Percentiles rank a stretch among this genome's conserved stretches.
phyloP scores from a whole-genome alignment of 306 rosid species.

The Cucurbita maxima region DNA sequence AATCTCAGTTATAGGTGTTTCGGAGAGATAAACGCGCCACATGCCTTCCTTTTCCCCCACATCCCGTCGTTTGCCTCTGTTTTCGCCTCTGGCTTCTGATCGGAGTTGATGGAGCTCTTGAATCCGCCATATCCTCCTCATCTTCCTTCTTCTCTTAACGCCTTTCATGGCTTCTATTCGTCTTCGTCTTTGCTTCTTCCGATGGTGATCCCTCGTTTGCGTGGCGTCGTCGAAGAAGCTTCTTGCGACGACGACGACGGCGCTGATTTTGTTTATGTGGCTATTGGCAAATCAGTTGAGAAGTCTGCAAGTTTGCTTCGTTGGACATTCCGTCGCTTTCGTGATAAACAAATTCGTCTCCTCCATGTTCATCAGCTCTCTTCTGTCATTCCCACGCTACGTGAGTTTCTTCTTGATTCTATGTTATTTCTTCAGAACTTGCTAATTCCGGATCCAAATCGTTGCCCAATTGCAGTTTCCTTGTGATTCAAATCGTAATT shows the following conservation, averaged over 20 bases:
- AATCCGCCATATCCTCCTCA: constrained; percentile 29
- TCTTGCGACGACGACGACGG: not conserved
- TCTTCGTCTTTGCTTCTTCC: constrained; percentile 14
- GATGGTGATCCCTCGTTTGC: constrained; percentile 11
- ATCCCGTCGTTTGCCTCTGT: not conserved
- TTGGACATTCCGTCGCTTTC: constrained; percentile 44
- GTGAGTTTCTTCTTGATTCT: constrained; percentile 18
- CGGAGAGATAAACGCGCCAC: not conserved
- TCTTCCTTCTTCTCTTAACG: not conserved
- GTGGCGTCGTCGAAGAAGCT: constrained; percentile 15
- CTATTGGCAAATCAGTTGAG: constrained; percentile 49
- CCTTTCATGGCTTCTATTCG: constrained; percentile 24
- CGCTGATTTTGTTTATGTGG: constrained; percentile 32
- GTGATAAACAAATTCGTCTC: constrained; percentile 26
- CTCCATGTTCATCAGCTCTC: constrained; percentile 69
- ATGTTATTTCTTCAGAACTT: not conserved
- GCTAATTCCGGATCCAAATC: not conserved
- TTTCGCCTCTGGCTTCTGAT: not conserved
- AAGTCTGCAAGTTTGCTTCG: constrained; percentile 43
- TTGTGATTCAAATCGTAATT: not conserved
- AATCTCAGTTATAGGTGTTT: not conserved
- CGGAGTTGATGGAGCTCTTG: constrained; percentile 41
- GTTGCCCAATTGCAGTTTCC: not conserved
- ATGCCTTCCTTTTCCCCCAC: not conserved
- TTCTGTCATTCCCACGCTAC: constrained; percentile 51